These are phyloP conservation scores for Penicillium sp. DNA, from an alignment of 2,329 filamentous ascomycete genomes.

Conservation along the genomic window DNA sequence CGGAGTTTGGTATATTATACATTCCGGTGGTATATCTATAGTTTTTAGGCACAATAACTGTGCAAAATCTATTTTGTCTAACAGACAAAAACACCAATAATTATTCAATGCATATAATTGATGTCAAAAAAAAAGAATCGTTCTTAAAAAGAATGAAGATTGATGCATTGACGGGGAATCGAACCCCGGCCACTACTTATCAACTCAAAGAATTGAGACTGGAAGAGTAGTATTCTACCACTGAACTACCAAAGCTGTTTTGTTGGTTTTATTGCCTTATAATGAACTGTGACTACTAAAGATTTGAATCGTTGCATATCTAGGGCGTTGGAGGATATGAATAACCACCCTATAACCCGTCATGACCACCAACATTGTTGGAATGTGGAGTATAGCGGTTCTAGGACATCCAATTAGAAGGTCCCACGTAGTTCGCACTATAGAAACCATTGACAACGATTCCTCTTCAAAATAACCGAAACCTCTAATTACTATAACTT, in stretches of 20 bases:
- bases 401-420: no score
- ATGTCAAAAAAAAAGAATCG: no score
- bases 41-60: no score
- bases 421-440: no score
- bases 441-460: no score
- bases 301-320: background rate
- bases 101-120: no score
- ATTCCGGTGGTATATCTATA: no score
- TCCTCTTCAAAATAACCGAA: no score
- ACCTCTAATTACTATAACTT: no score
- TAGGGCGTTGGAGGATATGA: no score
- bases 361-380: background rate
- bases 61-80: background rate
- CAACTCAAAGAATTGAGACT: background rate
- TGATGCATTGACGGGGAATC: constrained; percentile 7
- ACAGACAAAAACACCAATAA: background rate
- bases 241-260: constrained; percentile 8
- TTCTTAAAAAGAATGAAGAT: background rate
- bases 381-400: background rate
- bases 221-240: constrained; percentile 12
- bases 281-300: background rate
- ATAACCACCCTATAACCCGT: background rate
- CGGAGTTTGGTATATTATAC: no score
- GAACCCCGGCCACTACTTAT: constrained; percentile 10
- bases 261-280: background rate